phyloP scores from a whole-genome alignment of 2,329 filamentous ascomycete genomes.

The Trichoderma koningii region DNA sequence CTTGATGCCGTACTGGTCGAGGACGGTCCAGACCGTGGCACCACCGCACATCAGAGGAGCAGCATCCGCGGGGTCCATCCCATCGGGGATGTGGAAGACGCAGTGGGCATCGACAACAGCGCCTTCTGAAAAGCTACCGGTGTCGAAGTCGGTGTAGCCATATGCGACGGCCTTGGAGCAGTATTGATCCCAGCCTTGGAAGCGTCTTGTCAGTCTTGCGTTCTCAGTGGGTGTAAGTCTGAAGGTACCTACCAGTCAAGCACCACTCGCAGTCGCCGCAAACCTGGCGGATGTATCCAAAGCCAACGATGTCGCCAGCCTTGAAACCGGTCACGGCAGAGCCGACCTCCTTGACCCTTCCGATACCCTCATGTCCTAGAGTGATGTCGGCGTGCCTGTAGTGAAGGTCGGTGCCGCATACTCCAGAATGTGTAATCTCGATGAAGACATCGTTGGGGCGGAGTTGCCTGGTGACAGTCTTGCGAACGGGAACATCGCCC shows the following conservation, averaged over 20 bases:
- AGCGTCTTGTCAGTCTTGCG: conserved; percentile 42
- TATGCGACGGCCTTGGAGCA: conserved; percentile 51
- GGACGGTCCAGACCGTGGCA: conserved; percentile 67
- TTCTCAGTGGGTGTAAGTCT: conserved; percentile 50
- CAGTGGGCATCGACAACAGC: conserved; percentile 46
- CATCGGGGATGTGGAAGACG: conserved; percentile 50
- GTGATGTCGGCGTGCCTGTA: conserved; percentile 36
- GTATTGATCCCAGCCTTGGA: conserved; percentile 49
- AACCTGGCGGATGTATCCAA: conserved; percentile 44
- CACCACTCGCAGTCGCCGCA: conserved; percentile 20
- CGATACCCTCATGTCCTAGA: conserved; percentile 68
- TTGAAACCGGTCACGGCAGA: conserved; percentile 51
- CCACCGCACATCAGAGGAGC: conserved; percentile 72
- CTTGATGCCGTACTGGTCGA: conserved; percentile 63
- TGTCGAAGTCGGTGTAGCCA: conserved; percentile 47
- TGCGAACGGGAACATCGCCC: conserved; percentile 13
- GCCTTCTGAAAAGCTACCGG: conserved; percentile 40
- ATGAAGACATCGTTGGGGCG: conserved; percentile 59
- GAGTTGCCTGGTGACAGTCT: conserved; percentile 14
- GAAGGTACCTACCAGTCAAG: conserved; percentile 13
- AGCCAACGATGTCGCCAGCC: conserved; percentile 64
- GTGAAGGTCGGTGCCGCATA: conserved; percentile 66
- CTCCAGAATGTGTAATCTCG: conserved; percentile 64
- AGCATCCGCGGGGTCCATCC: conserved; percentile 44
- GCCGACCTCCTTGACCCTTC: conserved; percentile 57